Conservation (phyloP, 129 eudicot species). For the carrot (Daucus carota) region DH1_v3.0 NC_030389.2:27052001-27052500, state of each 20-base stretch:
- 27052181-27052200: neutral
- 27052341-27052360: constrained; percentile 7
- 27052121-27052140: neutral
- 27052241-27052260: constrained; percentile 60
- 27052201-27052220: neutral
- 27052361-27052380: constrained; percentile 47
- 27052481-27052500: neutral
- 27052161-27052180: neutral
- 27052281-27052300: constrained; percentile 8
- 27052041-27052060: neutral
- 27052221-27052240: constrained; percentile 45
- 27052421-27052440: constrained; percentile 33
- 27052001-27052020: neutral
- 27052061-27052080: too few relatives aligned
- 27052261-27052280: constrained; percentile 97
- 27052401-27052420: constrained; percentile 90
- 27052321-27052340: constrained; percentile 6
- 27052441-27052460: constrained; percentile 3
- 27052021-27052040: neutral
- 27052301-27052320: constrained; percentile 1
- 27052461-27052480: neutral
- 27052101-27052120: neutral
- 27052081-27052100: neutral
- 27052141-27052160: neutral
- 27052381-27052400: constrained; percentile 83